Percentiles rank a stretch among this genome's conserved stretches.
Evolutionary conservation across 1,284 basidiomycete species (phyloP).

Genomic region (Singerocomus rubriflavus): DNA sequence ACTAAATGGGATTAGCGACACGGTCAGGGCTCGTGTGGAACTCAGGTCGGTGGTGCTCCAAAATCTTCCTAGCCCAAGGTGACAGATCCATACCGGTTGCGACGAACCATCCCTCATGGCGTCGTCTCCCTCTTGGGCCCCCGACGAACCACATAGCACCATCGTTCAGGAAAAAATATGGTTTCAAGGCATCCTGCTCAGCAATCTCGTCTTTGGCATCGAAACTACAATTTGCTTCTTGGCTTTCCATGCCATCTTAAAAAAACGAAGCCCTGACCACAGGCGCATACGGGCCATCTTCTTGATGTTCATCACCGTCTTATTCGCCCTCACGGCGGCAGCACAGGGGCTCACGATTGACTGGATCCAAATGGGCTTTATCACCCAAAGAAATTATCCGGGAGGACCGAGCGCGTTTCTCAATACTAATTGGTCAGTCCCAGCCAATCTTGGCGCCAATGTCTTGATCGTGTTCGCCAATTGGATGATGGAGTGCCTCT

Average conservation of each 20-base stretch:
- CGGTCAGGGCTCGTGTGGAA: background rate
- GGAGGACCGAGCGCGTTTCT: conserved; percentile 21
- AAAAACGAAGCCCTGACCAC: background rate
- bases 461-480: conserved; percentile 10
- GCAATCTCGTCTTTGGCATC: conserved; percentile 12
- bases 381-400: conserved; percentile 14
- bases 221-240: conserved; percentile 4
- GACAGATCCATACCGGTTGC: background rate
- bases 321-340: conserved; percentile 7
- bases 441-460: background rate
- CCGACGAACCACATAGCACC: conserved; percentile 3
- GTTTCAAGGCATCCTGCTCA: conserved; percentile 12
- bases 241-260: conserved; percentile 5
- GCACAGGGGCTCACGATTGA: conserved; percentile 6
- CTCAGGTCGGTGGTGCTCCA: too few relatives aligned
- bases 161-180: conserved; percentile 14
- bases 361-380: conserved; percentile 15
- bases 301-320: conserved; percentile 3
- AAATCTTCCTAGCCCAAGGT: background rate
- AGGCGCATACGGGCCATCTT: background rate
- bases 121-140: conserved; percentile 1
- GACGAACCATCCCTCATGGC: background rate
- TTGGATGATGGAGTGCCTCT: conserved; percentile 18
- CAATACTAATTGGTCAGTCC: background rate
- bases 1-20: too few relatives aligned